Percentiles rank a stretch among this genome's conserved stretches.
phyloP scores from a whole-genome alignment of 2,329 filamentous ascomycete genomes.

The Septoria petroselini region DNA sequence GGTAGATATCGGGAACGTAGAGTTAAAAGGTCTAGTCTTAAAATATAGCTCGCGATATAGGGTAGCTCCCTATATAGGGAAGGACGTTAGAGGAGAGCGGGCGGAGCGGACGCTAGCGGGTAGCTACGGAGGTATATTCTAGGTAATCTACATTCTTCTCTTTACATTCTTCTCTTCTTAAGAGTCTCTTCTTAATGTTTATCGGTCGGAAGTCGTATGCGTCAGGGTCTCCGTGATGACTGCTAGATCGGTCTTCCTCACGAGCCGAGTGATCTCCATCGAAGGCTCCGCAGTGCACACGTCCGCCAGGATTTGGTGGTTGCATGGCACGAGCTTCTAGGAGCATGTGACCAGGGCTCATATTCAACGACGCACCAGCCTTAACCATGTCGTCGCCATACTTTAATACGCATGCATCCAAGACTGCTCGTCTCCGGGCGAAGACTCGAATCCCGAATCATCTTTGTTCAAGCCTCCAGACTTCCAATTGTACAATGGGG shows the following conservation, averaged over 20 bases:
- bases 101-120: too few species aligned
- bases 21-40: too few species aligned
- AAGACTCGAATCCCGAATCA: not conserved
- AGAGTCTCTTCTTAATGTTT: too few species aligned
- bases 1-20: too few species aligned
- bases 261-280: slow-evolving; percentile 10
- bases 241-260: slow-evolving; percentile 8
- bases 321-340: slow-evolving; percentile 10
- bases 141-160: too few species aligned
- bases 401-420: slow-evolving; percentile 12
- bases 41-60: too few species aligned
- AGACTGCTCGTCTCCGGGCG: not conserved
- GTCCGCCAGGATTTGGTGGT: not conserved
- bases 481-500: slow-evolving; percentile 18
- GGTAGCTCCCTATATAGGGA: too few species aligned
- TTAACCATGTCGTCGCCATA: slow-evolving; percentile 14
- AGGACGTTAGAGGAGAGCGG: too few species aligned
- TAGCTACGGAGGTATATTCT: too few species aligned
- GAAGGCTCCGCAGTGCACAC: slow-evolving; percentile 8
- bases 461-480: slow-evolving; percentile 4
- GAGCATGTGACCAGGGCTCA: slow-evolving; percentile 10
- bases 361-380: slow-evolving; percentile 1
- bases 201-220: too few species aligned
- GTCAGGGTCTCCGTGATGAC: too few species aligned
- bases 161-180: too few species aligned